Conservation (phyloP, 139 green algal genomes). For the Micromonas pusilla region DNA sequence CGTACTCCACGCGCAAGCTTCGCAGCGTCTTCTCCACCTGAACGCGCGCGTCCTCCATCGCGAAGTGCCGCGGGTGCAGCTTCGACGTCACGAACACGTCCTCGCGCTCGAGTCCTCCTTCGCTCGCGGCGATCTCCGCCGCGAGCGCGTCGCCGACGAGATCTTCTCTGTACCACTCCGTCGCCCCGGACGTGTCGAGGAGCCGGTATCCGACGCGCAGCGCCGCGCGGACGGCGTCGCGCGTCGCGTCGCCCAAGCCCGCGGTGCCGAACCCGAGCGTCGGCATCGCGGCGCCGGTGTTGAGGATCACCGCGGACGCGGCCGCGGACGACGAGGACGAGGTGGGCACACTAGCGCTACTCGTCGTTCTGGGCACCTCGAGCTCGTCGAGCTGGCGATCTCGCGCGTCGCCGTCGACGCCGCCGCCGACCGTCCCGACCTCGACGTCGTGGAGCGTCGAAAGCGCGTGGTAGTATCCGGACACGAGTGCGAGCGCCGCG, state of each 20-base stretch:
- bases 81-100: constrained; percentile 31
- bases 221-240: neutral
- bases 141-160: constrained; percentile 18
- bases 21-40: constrained; percentile 9
- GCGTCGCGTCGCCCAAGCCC: constrained; percentile 2
- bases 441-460: no score
- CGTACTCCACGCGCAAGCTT: constrained; percentile 16
- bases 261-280: constrained; percentile 28
- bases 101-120: neutral
- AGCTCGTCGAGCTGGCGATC: no score
- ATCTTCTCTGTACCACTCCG: constrained; percentile 32
- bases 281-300: constrained; percentile 22
- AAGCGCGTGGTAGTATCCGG: no score
- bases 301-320: no score
- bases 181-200: constrained; percentile 28
- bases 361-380: no score
- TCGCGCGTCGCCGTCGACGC: no score
- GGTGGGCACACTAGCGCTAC: no score
- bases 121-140: neutral
- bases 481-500: no score
- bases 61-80: constrained; percentile 27
- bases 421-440: no score
- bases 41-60: neutral
- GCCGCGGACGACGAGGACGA: no score
- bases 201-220: constrained; percentile 27